Conservation (phyloP, 2,329 filamentous ascomycete genomes). For the Pochonia chlamydosporia region DNA sequence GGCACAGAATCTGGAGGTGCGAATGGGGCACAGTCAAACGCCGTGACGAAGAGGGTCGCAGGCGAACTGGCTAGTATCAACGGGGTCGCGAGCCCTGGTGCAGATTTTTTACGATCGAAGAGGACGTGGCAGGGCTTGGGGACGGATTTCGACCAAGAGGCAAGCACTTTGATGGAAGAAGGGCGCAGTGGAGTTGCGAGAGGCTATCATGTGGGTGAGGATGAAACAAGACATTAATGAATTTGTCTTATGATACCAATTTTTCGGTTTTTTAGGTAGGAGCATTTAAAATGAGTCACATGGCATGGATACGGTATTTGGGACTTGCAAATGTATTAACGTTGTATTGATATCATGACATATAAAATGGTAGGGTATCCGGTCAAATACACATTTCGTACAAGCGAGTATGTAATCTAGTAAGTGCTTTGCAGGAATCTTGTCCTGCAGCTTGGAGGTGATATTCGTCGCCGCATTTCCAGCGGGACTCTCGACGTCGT, state of each 20-base stretch:
- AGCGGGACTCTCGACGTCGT: background rate
- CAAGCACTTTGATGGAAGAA: slow-evolving; percentile 70
- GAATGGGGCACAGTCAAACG: slow-evolving; percentile 7
- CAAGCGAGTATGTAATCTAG: background rate
- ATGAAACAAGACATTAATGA: slow-evolving; percentile 27
- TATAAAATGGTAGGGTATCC: background rate
- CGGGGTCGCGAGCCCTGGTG: slow-evolving; percentile 83
- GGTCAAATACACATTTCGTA: background rate
- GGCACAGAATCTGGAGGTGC: background rate
- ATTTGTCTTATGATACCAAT: background rate
- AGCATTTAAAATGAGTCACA: no score
- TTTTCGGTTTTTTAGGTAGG: no score
- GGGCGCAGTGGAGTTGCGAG: slow-evolving; percentile 82
- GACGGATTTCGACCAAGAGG: slow-evolving; percentile 66
- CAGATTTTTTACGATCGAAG: slow-evolving; percentile 75
- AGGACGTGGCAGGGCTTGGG: slow-evolving; percentile 90
- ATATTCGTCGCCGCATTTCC: no score
- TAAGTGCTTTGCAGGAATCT: background rate
- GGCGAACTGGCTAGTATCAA: slow-evolving; percentile 77
- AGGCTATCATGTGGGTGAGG: slow-evolving; percentile 74
- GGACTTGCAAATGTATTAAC: background rate
- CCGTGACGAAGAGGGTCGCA: slow-evolving; percentile 51
- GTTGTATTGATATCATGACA: no score
- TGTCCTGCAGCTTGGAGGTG: background rate
- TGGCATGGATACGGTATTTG: background rate